Evolutionary conservation across 148 eudicot genomes (phyloP).

Genomic region (Rhododendron ferrugineum): DNA sequence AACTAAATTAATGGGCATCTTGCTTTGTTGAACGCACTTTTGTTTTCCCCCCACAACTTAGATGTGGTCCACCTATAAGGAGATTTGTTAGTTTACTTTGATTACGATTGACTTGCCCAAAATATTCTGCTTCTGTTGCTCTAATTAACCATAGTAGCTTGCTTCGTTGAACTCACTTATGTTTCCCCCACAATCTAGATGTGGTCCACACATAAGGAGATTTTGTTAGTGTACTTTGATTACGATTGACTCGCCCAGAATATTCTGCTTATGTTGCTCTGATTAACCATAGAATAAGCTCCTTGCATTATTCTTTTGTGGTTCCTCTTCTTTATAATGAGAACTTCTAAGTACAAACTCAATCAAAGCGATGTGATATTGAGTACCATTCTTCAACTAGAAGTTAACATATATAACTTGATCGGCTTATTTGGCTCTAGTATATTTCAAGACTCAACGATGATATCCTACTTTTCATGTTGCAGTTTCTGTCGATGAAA

Average conservation of each 20-base stretch:
- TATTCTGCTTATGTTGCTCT: background rate
- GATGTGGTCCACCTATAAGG: constrained; percentile 1
- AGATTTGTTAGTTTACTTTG: background rate
- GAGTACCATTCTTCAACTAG: background rate
- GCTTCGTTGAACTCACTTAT: background rate
- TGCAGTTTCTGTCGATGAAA: constrained; percentile 97
- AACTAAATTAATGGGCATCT: background rate
- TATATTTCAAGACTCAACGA: background rate
- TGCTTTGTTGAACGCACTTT: background rate
- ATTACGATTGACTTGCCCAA: background rate
- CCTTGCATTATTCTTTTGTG: background rate
- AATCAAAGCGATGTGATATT: background rate
- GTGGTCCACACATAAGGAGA: background rate
- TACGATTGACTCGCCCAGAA: background rate
- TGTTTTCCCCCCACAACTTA: background rate
- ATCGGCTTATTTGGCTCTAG: background rate
- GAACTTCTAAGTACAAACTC: background rate
- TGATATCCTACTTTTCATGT: constrained; percentile 4
- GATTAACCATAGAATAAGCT: background rate
- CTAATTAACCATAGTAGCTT: background rate
- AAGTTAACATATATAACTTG: background rate
- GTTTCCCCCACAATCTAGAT: background rate
- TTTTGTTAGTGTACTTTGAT: background rate
- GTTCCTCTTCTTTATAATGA: too few species aligned
- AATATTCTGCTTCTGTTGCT: background rate